Evolutionary conservation across 352 stramenopile genomes (phyloP), one percentile per base, ranked within the genome.

Genomic region (Phytophthora sansomeana): DNA sequence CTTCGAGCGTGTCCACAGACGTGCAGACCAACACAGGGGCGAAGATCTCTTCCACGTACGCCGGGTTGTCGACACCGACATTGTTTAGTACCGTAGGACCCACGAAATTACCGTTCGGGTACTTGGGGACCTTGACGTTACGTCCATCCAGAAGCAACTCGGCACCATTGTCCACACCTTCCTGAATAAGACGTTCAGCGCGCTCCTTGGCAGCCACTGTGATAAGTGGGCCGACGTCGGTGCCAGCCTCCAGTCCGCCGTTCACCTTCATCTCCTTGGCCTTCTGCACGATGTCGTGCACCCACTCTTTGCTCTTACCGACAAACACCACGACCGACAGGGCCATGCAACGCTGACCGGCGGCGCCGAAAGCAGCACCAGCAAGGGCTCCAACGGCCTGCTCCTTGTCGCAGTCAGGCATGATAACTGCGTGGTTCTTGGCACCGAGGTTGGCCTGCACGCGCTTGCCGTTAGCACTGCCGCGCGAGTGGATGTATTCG

Each of bases 341-440:
- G 21, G 97, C 97, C 97, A 99, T 99, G 80, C 97, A 99, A 54
- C 97, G 89, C 85, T 99, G 96, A 36, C 97, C 97, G 9, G 97
- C 97, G 35, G 97, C 97, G n/a, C 97, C 97, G 73, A 99, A 99
- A 5, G 93, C 92, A 13, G 97, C 96, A 9, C 92, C 95, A 13
- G 92, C 78, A 41, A 98, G 69, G n/a, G 92, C 88, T 56, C 88
- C 88, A 51, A 98, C 62, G 9, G 91, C 84, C 42, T 92, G 83
- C 36, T 97, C 85, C 74, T 97, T 98, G 72, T 98, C 81, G 33
- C 88, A 92, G 83, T 99, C 97, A 21, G 95, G 90, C 68, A 99
- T 78, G 47, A 99, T 89, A 16, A 98, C 91, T n/a, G 90, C 96
- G 83, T 99, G 97, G 81, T 99, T 99, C 86, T 99, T 99, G 55